A percentile compares a stretch with the other conserved stretches of the same genome.
phyloP scores from a whole-genome alignment of 176 grass and related monocot species.

The Phoenix dactylifera region DNA sequence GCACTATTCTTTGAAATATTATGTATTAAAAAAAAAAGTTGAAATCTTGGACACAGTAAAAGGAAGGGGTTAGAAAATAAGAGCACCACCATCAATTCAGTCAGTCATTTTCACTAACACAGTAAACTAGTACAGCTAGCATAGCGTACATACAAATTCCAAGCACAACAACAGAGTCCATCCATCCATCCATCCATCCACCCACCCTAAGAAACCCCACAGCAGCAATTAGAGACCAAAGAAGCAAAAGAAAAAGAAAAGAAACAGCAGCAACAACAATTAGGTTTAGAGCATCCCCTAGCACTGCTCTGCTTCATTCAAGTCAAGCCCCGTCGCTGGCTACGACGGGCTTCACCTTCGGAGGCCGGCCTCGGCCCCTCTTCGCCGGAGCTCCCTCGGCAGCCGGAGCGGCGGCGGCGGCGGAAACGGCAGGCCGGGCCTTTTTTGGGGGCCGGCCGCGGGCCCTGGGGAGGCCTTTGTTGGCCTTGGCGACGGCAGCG shows the following conservation, averaged over 20 bases:
- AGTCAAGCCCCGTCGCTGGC: not conserved
- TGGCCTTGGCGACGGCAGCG: slow-evolving; percentile 30
- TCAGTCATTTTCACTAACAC: slow-evolving; percentile 19
- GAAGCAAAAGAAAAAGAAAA: not conserved
- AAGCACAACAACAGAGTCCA: too few species aligned
- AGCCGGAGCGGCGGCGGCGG: not conserved
- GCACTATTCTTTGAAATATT: too few species aligned
- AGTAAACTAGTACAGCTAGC: slow-evolving; percentile 20
- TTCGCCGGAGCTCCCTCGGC: slow-evolving; percentile 22
- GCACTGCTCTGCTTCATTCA: not conserved
- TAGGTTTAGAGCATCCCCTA: not conserved
- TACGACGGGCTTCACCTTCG: slow-evolving; percentile 44
- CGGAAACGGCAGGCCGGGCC: slow-evolving; percentile 2
- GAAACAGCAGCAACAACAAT: not conserved
- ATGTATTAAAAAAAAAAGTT: too few species aligned
- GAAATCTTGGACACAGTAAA: too few species aligned
- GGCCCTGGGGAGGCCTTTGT: slow-evolving; percentile 30
- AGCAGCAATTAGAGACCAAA: not conserved
- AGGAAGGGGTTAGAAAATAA: not conserved
- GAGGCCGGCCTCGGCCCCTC: slow-evolving; percentile 62
- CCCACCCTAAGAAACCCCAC: slow-evolving; percentile 1
- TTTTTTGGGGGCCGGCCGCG: slow-evolving; percentile 56
- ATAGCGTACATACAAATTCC: slow-evolving; percentile 12
- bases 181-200: not conserved
- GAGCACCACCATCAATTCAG: slow-evolving; percentile 13